These are phyloP conservation scores for Rhododendron griersonianum DNA, from an alignment of 148 eudicot genomes.

Conservation along the genomic window DNA sequence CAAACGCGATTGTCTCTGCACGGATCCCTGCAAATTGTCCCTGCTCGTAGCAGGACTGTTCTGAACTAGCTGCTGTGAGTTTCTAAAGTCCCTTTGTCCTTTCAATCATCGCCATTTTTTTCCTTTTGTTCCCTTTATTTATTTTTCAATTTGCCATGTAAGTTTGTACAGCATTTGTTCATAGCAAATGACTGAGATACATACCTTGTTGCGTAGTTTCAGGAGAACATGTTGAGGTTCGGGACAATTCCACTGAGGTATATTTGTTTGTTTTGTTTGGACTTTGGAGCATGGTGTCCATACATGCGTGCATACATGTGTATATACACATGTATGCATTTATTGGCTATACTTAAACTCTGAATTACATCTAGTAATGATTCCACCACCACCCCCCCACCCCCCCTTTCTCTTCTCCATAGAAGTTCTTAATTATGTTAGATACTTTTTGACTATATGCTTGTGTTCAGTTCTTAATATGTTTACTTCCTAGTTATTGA, in stretches of 20 bases:
- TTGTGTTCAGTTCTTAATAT: neutral
- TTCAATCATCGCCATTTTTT: neutral
- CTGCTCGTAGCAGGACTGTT: too few relatives aligned
- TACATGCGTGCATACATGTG: neutral
- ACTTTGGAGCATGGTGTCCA: neutral
- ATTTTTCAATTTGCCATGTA: too few relatives aligned
- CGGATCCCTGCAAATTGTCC: too few relatives aligned
- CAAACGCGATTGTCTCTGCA: too few relatives aligned
- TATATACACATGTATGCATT: neutral
- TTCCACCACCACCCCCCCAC: too few relatives aligned
- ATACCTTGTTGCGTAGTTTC: slow-evolving; percentile 6
- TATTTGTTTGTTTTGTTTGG: neutral
- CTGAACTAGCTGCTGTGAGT: slow-evolving; percentile 49
- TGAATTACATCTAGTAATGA: neutral
- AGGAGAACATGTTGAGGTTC: slow-evolving; percentile 25
- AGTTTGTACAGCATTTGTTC: neutral
- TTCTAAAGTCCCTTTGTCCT: neutral
- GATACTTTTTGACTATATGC: neutral
- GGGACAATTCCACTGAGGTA: slow-evolving; percentile 37
- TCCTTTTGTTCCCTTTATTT: neutral
- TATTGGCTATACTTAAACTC: neutral
- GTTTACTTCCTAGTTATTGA: neutral
- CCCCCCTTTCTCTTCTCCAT: neutral
- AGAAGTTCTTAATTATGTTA: neutral
- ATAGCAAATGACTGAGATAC: neutral